Conservation (phyloP, 2,329 filamentous ascomycete species). For the Aurifilum marmelostoma region DNA sequence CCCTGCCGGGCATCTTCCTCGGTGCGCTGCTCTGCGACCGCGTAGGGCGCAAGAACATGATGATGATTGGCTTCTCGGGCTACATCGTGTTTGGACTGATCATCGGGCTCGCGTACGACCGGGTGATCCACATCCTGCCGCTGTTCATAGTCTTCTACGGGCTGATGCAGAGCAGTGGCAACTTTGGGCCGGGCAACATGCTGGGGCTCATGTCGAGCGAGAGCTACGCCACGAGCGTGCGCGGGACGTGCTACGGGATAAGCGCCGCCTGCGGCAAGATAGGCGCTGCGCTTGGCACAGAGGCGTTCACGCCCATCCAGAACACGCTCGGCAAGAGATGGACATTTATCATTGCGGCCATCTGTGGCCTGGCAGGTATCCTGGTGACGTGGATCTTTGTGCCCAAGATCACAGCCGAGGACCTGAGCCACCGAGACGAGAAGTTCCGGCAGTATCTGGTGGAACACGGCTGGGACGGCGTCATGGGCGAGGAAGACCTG, state of each 20-base stretch:
- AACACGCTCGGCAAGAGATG: constrained; percentile 35
- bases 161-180: constrained; percentile 51
- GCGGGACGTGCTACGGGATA: constrained; percentile 54
- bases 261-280: constrained; percentile 52
- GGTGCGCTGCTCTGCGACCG: constrained; percentile 50
- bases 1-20: constrained; percentile 42
- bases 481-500: constrained; percentile 11
- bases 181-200: constrained; percentile 53
- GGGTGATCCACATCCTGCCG: constrained; percentile 51
- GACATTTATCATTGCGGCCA: background rate
- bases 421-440: constrained; percentile 1
- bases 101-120: constrained; percentile 49
- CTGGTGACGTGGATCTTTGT: background rate
- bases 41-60: constrained; percentile 53
- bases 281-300: constrained; percentile 53
- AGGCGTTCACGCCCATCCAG: constrained; percentile 56
- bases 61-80: constrained; percentile 52
- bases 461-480: background rate
- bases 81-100: constrained; percentile 53
- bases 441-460: background rate
- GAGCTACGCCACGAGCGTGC: constrained; percentile 53
- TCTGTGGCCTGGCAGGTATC: background rate
- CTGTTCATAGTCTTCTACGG: constrained; percentile 57
- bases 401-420: background rate
- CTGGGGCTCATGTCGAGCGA: constrained; percentile 47